Evolutionary conservation across 2,329 filamentous ascomycete species (phyloP).

Genomic region (Talaromyces sp.): DNA sequence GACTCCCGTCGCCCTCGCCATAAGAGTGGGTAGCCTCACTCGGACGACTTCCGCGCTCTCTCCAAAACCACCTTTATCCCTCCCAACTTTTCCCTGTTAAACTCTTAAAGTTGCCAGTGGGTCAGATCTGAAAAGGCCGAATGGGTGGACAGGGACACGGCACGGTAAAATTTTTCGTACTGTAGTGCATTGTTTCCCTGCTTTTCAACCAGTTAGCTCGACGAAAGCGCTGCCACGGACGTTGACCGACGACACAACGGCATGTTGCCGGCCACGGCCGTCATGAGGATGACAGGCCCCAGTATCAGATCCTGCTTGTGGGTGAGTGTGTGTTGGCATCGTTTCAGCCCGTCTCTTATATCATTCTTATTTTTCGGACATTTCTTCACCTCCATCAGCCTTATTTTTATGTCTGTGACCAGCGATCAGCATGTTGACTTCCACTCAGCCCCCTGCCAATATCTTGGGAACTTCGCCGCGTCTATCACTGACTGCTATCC

Average conservation of each 20-base stretch:
- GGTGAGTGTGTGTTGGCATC: slow-evolving; percentile 22
- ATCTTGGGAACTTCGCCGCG: slow-evolving; percentile 17
- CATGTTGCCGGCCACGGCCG: slow-evolving; percentile 17
- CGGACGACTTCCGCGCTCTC: slow-evolving; percentile 21
- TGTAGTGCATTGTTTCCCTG: slow-evolving; percentile 12
- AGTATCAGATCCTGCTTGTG: slow-evolving; percentile 15
- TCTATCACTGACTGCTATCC: slow-evolving; percentile 17
- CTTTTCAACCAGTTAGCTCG: slow-evolving; percentile 6
- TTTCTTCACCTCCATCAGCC: not conserved
- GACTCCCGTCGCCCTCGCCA: not conserved
- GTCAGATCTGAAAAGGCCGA: slow-evolving; percentile 11
- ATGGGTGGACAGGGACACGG: slow-evolving; percentile 13
- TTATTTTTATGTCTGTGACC: not conserved
- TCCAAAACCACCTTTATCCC: not conserved
- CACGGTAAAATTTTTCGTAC: slow-evolving; percentile 14
- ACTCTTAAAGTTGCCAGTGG: slow-evolving; percentile 10
- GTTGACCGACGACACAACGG: slow-evolving; percentile 19
- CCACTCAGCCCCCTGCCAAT: slow-evolving; percentile 25
- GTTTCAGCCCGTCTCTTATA: not conserved
- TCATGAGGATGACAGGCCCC: slow-evolving; percentile 9
- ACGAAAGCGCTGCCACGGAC: slow-evolving; percentile 9
- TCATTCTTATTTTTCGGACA: not conserved
- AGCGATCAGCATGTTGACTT: slow-evolving; percentile 26
- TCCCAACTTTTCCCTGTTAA: not conserved
- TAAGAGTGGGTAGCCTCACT: slow-evolving; percentile 4